Conservation (phyloP, 148 eudicot species). For the Cornus controversa region DNA sequence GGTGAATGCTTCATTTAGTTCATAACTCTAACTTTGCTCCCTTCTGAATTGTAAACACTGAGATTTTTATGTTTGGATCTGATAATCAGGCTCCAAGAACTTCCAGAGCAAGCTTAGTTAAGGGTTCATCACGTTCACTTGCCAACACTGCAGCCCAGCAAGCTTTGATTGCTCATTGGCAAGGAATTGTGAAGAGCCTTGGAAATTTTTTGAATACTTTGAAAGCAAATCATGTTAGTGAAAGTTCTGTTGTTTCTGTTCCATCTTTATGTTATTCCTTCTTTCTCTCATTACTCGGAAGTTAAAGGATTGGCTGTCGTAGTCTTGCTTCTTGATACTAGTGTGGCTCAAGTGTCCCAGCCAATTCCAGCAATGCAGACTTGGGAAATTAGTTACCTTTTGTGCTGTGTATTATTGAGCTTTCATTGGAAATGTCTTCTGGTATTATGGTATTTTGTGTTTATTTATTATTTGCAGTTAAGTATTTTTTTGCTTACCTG, state of each 20-base stretch:
- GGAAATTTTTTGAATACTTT: conserved; percentile 73
- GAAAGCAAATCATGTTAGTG: conserved; percentile 78
- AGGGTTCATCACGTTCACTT: conserved; percentile 85
- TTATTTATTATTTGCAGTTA: neutral
- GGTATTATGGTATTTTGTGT: neutral
- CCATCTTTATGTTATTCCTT: neutral
- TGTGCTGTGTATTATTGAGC: neutral
- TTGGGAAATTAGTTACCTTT: neutral
- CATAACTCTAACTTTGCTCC: neutral
- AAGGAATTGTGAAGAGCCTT: conserved; percentile 90
- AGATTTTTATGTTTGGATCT: conserved; percentile 4
- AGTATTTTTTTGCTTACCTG: neutral
- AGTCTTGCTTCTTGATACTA: neutral
- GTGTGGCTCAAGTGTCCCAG: neutral
- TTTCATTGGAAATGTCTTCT: neutral
- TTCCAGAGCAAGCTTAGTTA: conserved; percentile 94
- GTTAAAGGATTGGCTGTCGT: neutral
- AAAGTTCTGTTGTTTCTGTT: conserved; percentile 4
- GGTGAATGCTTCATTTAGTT: too few species aligned
- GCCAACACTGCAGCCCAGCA: conserved; percentile 87
- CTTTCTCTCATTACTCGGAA: neutral
- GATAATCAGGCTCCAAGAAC: conserved; percentile 84
- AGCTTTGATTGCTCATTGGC: conserved; percentile 96
- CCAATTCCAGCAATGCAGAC: neutral
- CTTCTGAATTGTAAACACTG: neutral